These are phyloP conservation scores for Puccinia hordei DNA, from an alignment of 1,284 basidiomycete species.

Conservation along the genomic window DNA sequence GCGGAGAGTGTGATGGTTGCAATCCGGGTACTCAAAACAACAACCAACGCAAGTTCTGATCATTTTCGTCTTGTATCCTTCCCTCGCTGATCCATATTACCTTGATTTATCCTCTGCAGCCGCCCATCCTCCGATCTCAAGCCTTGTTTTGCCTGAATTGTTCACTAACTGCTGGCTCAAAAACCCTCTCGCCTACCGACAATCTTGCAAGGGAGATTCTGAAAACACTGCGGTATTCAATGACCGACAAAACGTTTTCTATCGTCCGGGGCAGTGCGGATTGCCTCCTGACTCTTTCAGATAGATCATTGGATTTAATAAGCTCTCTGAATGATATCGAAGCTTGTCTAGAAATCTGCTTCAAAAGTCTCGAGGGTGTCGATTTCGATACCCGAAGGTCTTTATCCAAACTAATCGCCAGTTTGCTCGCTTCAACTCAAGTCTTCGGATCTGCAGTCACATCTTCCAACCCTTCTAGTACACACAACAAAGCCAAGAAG, in stretches of 20 bases:
- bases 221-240: conserved; percentile 74
- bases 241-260: conserved; percentile 81
- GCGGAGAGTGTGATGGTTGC: conserved; percentile 67
- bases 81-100: background rate
- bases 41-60: conserved; percentile 5
- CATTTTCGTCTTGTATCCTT: background rate
- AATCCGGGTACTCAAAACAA: conserved; percentile 30
- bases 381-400: conserved; percentile 82
- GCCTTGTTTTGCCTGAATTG: conserved; percentile 77
- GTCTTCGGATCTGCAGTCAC: conserved; percentile 64
- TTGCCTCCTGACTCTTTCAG: conserved; percentile 53
- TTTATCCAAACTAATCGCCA: conserved; percentile 76
- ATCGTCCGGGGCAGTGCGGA: conserved; percentile 75
- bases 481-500: conserved; percentile 63
- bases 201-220: conserved; percentile 76
- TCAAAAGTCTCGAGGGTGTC: conserved; percentile 75
- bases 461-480: conserved; percentile 58
- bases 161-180: conserved; percentile 73
- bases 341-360: conserved; percentile 68
- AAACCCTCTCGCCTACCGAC: conserved; percentile 72
- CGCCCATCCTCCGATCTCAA: conserved; percentile 76
- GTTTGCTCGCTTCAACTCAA: conserved; percentile 82
- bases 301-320: conserved; percentile 54
- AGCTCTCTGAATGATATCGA: conserved; percentile 72
- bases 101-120: conserved; percentile 50